These are phyloP conservation scores for Chlamydomonas reinhardtii DNA, from an alignment of 163 green algal species.

Conservation along the genomic window DNA sequence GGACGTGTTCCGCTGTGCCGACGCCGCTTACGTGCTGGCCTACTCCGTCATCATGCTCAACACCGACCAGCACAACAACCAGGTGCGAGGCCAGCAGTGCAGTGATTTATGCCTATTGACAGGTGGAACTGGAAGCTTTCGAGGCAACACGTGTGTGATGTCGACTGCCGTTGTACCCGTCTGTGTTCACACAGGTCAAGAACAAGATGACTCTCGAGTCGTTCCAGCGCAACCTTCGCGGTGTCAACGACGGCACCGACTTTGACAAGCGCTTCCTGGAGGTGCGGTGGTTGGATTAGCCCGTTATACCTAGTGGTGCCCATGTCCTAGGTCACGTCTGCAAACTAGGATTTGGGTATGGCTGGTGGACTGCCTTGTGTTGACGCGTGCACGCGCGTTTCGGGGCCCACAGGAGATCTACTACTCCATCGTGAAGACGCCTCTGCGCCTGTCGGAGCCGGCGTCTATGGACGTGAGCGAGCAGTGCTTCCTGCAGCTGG, in stretches of 20 bases:
- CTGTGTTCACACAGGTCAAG: constrained; percentile 68
- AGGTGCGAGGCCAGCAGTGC: constrained; percentile 76
- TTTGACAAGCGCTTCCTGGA: constrained; percentile 85
- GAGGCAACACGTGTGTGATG: not conserved
- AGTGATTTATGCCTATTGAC: too few relatives aligned
- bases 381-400: too few relatives aligned
- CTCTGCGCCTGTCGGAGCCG: constrained; percentile 58
- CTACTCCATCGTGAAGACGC: constrained; percentile 79
- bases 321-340: not conserved
- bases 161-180: not conserved
- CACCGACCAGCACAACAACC: constrained; percentile 97
- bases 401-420: constrained; percentile 77
- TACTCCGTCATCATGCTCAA: constrained; percentile 99
- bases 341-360: too few relatives aligned
- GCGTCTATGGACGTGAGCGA: constrained; percentile 50
- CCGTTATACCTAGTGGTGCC: not conserved
- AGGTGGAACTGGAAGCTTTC: too few relatives aligned
- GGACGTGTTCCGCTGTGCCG: constrained; percentile 82
- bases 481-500: constrained; percentile 62
- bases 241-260: constrained; percentile 90
- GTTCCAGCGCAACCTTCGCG: constrained; percentile 91
- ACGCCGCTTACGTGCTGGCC: constrained; percentile 96
- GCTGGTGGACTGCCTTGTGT: too few relatives aligned
- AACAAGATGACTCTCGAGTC: constrained; percentile 94
- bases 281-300: not conserved